These are phyloP conservation scores for Lasiosphaeris hirsuta DNA, from an alignment of 495 filamentous ascomycete species.

Conservation along the genomic window DNA sequence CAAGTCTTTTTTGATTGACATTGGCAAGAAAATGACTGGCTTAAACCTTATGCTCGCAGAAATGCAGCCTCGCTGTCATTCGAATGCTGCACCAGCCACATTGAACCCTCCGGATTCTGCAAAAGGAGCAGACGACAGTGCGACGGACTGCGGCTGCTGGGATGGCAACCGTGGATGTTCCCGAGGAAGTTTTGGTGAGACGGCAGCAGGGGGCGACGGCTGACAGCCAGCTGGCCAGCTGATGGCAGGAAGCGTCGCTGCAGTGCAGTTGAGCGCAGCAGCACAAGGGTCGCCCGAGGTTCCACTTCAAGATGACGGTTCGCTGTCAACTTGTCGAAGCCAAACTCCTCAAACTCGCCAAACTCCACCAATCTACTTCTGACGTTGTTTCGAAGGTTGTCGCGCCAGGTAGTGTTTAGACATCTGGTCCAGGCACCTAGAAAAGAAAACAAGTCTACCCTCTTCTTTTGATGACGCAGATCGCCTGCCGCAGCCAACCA, in stretches of 20 bases:
- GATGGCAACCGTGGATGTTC: not conserved
- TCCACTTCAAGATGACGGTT: conserved; percentile 14
- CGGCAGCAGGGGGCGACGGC: not conserved
- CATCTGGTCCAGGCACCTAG: not conserved
- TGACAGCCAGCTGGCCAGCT: not conserved
- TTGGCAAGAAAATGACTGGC: too few species aligned
- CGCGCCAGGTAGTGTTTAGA: not conserved
- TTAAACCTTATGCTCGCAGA: too few species aligned
- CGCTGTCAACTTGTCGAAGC: conserved; percentile 10
- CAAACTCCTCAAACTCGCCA: conserved; percentile 1
- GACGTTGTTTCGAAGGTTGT: not conserved
- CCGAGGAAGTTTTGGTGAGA: not conserved
- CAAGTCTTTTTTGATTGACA: too few species aligned
- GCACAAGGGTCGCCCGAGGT: not conserved
- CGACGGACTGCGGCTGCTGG: not conserved
- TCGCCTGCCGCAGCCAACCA: conserved; percentile 1
- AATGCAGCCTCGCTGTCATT: too few species aligned
- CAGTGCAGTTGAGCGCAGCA: not conserved
- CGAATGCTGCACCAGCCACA: too few species aligned
- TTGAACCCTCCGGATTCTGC: too few species aligned
- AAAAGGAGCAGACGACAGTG: too few species aligned
- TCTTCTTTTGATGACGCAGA: not conserved
- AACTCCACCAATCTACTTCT: conserved; percentile 8
- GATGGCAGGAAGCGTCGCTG: not conserved
- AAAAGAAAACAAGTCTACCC: not conserved